Base-by-base conservation (phyloP, 306 rosid species). In the Quercus gilva region DNA sequence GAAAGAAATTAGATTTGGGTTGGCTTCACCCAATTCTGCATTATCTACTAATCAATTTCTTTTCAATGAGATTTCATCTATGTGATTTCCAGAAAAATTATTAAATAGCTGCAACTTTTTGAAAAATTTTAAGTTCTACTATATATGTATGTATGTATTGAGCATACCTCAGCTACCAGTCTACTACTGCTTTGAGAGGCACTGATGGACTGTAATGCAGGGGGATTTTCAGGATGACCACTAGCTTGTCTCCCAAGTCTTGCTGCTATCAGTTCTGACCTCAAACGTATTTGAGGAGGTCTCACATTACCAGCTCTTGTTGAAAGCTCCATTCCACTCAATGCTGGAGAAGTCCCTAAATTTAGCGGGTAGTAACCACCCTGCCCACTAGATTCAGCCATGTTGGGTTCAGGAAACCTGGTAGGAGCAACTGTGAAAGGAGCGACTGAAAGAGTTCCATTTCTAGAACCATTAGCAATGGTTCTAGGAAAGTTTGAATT, bases 401-500 rank as follows among this genome's bases (percentile, higher is more conserved):
- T 18, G 56, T 21, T 76, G 19, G 21, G 10, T 55, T 60, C 25
- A 19, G 55, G 68, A 6, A 76, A 31, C 58, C 53, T 13, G 18
- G 69, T 20, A 61, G 74, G 81, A 71, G 77, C 77, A 71, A 9
- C 37, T 17, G 65, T 57, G 18, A 81, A 25, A 26, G 70, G 68
- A 49, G 9, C 10, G 17, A 23, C 28, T 12, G 76, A 29, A 80
- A 57, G 55, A 31, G 76, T 21, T 63, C 58, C 69, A 51, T 52
- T 55, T 9, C 5, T 52, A 1, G 71, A 21, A 4, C 63, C 29
- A 31, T 12, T n/a, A 9, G 77, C 25, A 76, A 71, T 10, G 67
- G 53, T 71, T 75, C 57, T 73, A 12, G n/a, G 67, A 26, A 56
- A 49, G 79, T 74, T 65, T 55, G 75, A 56, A 74, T 45, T 80